These are phyloP conservation scores for Aspergillus pseudoviridinutans DNA, from an alignment of 2,329 filamentous ascomycete genomes.

Conservation along the genomic window DNA sequence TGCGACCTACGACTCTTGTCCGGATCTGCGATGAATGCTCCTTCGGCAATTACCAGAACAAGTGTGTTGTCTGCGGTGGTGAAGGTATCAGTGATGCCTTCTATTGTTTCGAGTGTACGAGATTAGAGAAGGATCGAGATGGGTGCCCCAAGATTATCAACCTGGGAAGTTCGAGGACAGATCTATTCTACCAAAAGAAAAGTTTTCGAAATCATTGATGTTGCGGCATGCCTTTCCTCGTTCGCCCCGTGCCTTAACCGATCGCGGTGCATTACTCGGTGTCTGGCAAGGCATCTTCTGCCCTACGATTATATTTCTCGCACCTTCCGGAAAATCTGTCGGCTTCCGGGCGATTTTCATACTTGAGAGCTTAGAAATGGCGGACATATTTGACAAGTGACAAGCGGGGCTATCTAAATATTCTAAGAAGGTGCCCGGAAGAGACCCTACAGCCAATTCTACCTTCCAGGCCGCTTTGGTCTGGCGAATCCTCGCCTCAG, in stretches of 20 bases:
- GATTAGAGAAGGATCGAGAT: slow-evolving; percentile 93
- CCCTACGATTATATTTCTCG: neutral
- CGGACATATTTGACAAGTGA: neutral
- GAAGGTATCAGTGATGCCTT: slow-evolving; percentile 98
- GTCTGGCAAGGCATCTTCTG: neutral
- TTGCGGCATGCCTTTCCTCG: slow-evolving; percentile 1
- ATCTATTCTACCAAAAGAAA: slow-evolving; percentile 78
- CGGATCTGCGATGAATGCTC: slow-evolving; percentile 99
- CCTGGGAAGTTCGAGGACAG: slow-evolving; percentile 88
- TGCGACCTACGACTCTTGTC: slow-evolving; percentile 92
- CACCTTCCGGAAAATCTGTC: neutral
- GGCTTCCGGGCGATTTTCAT: neutral
- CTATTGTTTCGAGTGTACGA: slow-evolving; percentile 98
- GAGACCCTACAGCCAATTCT: slow-evolving; percentile 9
- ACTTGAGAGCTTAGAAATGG: neutral
- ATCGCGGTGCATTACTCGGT: slow-evolving; percentile 1
- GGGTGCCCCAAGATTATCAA: slow-evolving; percentile 99
- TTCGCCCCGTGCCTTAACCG: slow-evolving; percentile 7
- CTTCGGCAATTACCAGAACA: slow-evolving; percentile 99
- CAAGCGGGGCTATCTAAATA: neutral
- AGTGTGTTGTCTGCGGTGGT: slow-evolving; percentile 97
- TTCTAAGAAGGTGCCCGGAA: neutral
- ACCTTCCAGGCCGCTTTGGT: slow-evolving; percentile 59
- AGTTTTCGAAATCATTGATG: slow-evolving; percentile 43
- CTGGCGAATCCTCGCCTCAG: slow-evolving; percentile 56